phyloP scores from a whole-genome alignment of 805 yeast species.

The Lachancea thermotolerans region DNA sequence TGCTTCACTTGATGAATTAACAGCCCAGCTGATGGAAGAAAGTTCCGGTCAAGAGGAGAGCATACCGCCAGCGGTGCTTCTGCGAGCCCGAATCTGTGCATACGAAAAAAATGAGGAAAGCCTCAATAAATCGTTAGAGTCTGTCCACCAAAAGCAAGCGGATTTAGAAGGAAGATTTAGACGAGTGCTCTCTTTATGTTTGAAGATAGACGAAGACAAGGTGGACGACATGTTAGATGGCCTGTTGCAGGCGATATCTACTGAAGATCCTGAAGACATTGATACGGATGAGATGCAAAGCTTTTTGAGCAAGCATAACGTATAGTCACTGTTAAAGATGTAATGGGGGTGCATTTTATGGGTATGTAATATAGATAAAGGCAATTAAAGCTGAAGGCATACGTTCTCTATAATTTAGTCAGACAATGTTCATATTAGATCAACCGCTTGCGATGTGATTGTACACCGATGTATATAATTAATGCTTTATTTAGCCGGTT shows the following conservation, averaged over 20 bases:
- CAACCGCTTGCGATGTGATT: too few relatives aligned
- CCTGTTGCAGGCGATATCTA: conserved; percentile 82
- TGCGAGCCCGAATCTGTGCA: conserved; percentile 75
- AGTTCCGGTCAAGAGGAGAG: conserved; percentile 14
- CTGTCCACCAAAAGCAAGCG: conserved; percentile 46
- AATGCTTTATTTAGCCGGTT: conserved; percentile 31
- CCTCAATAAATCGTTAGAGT: conserved; percentile 46
- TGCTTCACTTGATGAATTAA: conserved; percentile 19
- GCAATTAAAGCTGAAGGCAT: not conserved
- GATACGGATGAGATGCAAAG: conserved; percentile 46
- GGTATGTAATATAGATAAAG: not conserved
- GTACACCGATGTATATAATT: too few relatives aligned
- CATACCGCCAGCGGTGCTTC: conserved; percentile 36
- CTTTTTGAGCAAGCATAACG: conserved; percentile 45
- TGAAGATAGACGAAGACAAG: conserved; percentile 74
- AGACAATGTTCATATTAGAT: too few relatives aligned
- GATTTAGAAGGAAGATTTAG: conserved; percentile 72
- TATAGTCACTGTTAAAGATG: conserved; percentile 3
- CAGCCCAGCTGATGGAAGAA: conserved; percentile 19
- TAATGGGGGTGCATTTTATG: not conserved
- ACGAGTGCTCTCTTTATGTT: conserved; percentile 81
- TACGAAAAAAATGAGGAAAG: conserved; percentile 62
- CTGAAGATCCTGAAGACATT: conserved; percentile 61
- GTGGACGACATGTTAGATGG: conserved; percentile 81
- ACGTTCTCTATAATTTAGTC: too few relatives aligned